These are phyloP conservation scores for Talaromyces sp. DNA, from an alignment of 2,329 filamentous ascomycete species.

Conservation along the genomic window DNA sequence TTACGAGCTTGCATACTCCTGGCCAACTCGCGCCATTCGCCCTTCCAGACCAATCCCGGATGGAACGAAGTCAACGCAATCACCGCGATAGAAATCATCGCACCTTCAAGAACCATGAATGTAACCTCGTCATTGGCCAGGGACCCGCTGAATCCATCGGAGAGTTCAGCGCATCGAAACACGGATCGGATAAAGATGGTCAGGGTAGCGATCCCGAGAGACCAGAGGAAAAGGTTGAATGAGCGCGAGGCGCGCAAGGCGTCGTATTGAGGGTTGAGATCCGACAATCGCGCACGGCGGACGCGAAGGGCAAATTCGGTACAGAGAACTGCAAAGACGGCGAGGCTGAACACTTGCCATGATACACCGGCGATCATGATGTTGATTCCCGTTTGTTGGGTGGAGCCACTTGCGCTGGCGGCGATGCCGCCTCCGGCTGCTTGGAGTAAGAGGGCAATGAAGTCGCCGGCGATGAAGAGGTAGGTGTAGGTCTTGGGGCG, in stretches of 20 bases:
- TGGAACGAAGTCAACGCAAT: constrained; percentile 47
- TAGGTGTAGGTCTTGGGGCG: constrained; percentile 32
- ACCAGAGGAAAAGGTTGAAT: constrained; percentile 21
- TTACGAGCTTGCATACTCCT: background rate
- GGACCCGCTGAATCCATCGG: constrained; percentile 45
- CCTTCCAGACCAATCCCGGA: constrained; percentile 34
- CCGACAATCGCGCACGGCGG: constrained; percentile 19
- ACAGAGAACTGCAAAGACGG: constrained; percentile 52
- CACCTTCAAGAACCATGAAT: constrained; percentile 54
- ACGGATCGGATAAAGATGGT: constrained; percentile 48
- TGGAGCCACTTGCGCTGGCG: constrained; percentile 39
- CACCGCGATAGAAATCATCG: constrained; percentile 51
- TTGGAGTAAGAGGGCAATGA: constrained; percentile 59
- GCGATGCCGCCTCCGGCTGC: constrained; percentile 57
- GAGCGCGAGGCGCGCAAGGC: constrained; percentile 15
- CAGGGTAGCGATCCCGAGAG: constrained; percentile 41
- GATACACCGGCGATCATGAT: constrained; percentile 63
- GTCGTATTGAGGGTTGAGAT: constrained; percentile 14
- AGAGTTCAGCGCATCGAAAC: constrained; percentile 51
- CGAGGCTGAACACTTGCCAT: constrained; percentile 58
- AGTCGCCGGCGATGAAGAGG: constrained; percentile 60
- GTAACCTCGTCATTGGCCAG: constrained; percentile 50
- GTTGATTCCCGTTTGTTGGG: constrained; percentile 49
- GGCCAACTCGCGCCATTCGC: constrained; percentile 11
- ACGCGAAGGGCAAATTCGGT: constrained; percentile 50